Percentiles rank a stretch among this genome's conserved stretches.
phyloP scores from a whole-genome alignment of 73 alveolate genomes.

The Paramecium primaurelia region DNA sequence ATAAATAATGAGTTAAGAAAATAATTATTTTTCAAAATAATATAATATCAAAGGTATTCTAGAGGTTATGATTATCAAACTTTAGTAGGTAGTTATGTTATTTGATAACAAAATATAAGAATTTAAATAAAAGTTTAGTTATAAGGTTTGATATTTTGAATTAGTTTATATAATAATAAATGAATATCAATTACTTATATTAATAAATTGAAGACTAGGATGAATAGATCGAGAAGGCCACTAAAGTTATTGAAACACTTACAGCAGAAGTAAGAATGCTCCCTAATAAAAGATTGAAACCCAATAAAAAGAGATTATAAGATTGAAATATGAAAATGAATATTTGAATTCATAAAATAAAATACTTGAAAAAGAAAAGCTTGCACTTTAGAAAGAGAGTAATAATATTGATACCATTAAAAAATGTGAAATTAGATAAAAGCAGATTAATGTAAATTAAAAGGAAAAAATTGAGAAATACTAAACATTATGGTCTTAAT shows the following conservation, averaged over 20 bases:
- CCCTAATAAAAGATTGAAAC: background rate
- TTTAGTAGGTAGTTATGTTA: conserved; percentile 18
- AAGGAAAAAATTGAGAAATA: background rate
- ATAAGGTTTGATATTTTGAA: conserved; percentile 36
- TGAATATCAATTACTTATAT: background rate
- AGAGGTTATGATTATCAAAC: conserved; percentile 33
- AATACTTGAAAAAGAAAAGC: background rate
- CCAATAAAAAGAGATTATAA: background rate
- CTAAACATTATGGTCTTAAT: background rate
- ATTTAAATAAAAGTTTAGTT: background rate
- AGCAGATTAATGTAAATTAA: background rate
- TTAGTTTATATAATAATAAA: background rate
- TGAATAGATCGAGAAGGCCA: conserved; percentile 3
- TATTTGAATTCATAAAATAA: background rate
- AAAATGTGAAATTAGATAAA: background rate
- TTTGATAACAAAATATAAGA: conserved; percentile 55
- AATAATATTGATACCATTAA: background rate
- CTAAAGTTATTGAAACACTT: conserved; percentile 1
- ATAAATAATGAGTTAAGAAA: background rate
- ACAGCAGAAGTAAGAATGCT: conserved; percentile 6
- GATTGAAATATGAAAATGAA: background rate
- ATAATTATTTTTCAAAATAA: background rate
- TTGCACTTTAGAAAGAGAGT: background rate
- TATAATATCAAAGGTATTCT: background rate
- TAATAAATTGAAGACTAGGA: conserved; percentile 10